Evolutionary conservation across 2,329 filamentous ascomycete genomes (phyloP), one percentile per base, ranked within the genome.

Genomic region (Herpotrichia juniperi): DNA sequence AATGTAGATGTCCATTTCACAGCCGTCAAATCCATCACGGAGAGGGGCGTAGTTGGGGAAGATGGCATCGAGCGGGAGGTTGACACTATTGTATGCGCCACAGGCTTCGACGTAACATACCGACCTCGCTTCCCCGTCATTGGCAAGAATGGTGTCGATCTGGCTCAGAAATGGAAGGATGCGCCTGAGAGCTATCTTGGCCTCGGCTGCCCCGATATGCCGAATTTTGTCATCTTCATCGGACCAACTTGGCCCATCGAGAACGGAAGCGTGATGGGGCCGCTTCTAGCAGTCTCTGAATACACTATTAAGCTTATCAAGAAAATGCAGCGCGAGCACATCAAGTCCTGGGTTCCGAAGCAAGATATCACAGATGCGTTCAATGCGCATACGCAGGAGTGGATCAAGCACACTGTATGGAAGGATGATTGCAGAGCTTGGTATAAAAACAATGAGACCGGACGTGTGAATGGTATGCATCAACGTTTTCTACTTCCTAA

Each of bases 1-100:
- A 82, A 82, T 46, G 78, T 81, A 1, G 76, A 81, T 56, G 78
- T 81, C 0, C 78, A 81, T 55, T 81, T 81, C 58, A 77, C 78
- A 1, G 68, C 74, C 1, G 78, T 80, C 2, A 67, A 66, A 12
- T 70, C 72, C 24, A 75, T 79, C 50, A 80, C 79, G 0, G 73
- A 78, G 53, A 74, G 76, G 3, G 78, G 78, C 1, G 73, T 80
- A 1, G 68, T 80, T 0, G 77, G 77, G 10, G 69, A 60, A 5
- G 74, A 80, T 43, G 78, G 78, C 8, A 53, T 64, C 1, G 74
- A 77, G 62, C 64, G 74, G 24, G 67, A 74, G 46, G 68, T 72
- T 7, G 76, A 79, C 55, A 76, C 74, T 2, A 73, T 79, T n/a
- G 60, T 78, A 14, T 78, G 76, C 51, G 76, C 77, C 0, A 79